Conservation (phyloP, 805 yeast species). For the Diddensiella transvaalensis region DNA sequence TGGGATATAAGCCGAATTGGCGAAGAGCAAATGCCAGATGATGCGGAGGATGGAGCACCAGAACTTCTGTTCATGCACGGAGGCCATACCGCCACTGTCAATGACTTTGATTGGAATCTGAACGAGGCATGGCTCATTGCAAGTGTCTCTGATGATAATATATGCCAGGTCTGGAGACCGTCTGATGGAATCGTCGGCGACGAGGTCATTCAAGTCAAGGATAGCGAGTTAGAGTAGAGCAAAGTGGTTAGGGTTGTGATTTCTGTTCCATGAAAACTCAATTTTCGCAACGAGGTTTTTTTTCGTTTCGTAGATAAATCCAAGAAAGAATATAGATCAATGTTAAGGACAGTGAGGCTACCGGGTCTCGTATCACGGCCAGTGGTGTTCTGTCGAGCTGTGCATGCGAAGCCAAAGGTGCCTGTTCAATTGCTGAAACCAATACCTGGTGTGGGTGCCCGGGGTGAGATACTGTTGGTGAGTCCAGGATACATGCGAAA, state of each 20-base stretch:
- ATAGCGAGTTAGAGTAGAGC: constrained; percentile 4
- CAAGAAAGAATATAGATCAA: too few species aligned
- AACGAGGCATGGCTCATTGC: constrained; percentile 52
- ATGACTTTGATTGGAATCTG: constrained; percentile 62
- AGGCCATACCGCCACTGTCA: constrained; percentile 71
- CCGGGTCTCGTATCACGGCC: too few species aligned
- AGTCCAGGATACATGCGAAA: constrained; percentile 82
- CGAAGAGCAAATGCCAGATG: constrained; percentile 51
- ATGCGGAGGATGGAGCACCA: constrained; percentile 64
- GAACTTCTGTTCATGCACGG: constrained; percentile 78
- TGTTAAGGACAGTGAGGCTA: too few species aligned
- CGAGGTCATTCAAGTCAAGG: constrained; percentile 2
- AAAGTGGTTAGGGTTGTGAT: too few species aligned
- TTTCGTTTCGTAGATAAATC: too few species aligned
- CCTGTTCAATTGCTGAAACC: constrained; percentile 74
- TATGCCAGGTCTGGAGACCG: constrained; percentile 75
- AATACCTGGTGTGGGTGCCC: constrained; percentile 57
- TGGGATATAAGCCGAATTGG: constrained; percentile 70
- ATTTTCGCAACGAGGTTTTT: too few species aligned
- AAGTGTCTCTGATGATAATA: constrained; percentile 70
- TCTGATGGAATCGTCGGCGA: constrained; percentile 39
- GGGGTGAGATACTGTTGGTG: constrained; percentile 72
- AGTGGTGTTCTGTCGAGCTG: too few species aligned
- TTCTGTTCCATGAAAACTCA: too few species aligned
- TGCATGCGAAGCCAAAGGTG: constrained; percentile 31